phyloP scores from a whole-genome alignment of 179 eudicot genomes.

The Silene vulgaris region DNA sequence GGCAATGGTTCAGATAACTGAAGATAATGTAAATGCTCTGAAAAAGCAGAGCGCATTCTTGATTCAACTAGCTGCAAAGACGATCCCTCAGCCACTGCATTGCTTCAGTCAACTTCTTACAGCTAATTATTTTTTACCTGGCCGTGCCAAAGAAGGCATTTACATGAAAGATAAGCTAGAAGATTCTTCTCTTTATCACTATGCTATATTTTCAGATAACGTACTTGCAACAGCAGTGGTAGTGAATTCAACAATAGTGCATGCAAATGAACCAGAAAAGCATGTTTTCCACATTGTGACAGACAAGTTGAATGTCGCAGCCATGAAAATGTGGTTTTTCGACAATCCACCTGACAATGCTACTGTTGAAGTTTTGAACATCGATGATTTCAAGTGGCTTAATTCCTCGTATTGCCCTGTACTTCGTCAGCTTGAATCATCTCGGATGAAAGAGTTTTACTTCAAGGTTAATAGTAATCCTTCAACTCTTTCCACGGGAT shows the following conservation, averaged over 20 bases:
- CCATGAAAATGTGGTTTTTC: constrained; percentile 98
- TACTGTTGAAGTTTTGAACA: constrained; percentile 67
- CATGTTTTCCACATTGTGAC: constrained; percentile 97
- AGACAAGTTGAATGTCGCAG: constrained; percentile 78
- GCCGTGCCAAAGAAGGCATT: constrained; percentile 40
- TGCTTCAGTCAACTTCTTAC: constrained; percentile 78
- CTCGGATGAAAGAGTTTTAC: constrained; percentile 85
- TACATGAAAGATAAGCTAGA: constrained; percentile 58
- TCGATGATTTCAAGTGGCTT: constrained; percentile 90
- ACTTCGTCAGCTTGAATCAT: constrained; percentile 90
- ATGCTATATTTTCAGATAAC: constrained; percentile 95
- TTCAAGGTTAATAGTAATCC: constrained; percentile 88
- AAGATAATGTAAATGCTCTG: constrained; percentile 52
- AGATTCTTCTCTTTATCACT: constrained; percentile 81
- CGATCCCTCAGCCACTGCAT: constrained; percentile 78
- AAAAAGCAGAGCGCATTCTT: constrained; percentile 87
- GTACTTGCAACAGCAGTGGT: constrained; percentile 93
- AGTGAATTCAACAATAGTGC: constrained; percentile 74
- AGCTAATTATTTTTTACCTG: constrained; percentile 63
- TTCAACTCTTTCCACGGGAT: constrained; percentile 54
- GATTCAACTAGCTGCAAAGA: constrained; percentile 94
- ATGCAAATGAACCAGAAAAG: constrained; percentile 87
- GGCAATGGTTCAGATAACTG: constrained; percentile 85
- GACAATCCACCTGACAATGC: constrained; percentile 63
- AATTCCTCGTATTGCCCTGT: constrained; percentile 96